Evolutionary conservation across 176 grass and related monocot species (phyloP), one percentile per base, ranked within the genome.

Genomic region (Bromus sterilis): DNA sequence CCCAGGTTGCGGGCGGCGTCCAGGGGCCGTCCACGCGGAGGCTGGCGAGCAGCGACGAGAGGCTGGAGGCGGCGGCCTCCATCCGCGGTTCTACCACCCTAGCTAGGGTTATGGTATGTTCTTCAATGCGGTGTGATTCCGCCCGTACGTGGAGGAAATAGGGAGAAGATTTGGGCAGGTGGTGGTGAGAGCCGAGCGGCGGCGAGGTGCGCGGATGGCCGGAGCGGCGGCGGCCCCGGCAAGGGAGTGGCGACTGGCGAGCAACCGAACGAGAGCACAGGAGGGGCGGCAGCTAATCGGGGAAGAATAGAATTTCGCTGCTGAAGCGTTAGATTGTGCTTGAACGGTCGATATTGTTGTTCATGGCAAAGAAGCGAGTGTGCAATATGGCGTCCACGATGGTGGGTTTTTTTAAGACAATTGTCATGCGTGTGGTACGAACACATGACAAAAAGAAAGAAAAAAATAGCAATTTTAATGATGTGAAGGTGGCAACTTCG

Each of bases 51-150:
- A 94, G 82, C 66, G 88, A 80, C 80, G 83, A 91, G 80, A 98
- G 86, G 83, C 81, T 87, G 69, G 88, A 81, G 82, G 89, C 95
- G 26, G 46, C 84, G 21, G 87, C 83, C 88, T 92, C 90, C 95
- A 98, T 98, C 21, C 25, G 68, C 66, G 56, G 16, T 16, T 21
- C 48, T 53, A 53, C 21, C 48, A 53, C 48, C 9, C 63, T 37
- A 37, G 49, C 80, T 85, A 90, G 84, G 84, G 80, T 84, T 77
- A 53, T 53, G 48, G 48, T 82, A 77, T 24, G 35, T 14, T 12
- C 74, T 78, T 33, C 55, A 20, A 24, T 55, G 41, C 56, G 25
- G n/a, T 24, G 20, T 7, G 18, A 39, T 33, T 29, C 61, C 18
- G 20, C 5, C 26, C 20, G 72, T 11, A 16, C 23, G 20, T 13